These are phyloP conservation scores for Rehmannia glutinosa DNA, from an alignment of 257 asterid species.

Conservation along the genomic window DNA sequence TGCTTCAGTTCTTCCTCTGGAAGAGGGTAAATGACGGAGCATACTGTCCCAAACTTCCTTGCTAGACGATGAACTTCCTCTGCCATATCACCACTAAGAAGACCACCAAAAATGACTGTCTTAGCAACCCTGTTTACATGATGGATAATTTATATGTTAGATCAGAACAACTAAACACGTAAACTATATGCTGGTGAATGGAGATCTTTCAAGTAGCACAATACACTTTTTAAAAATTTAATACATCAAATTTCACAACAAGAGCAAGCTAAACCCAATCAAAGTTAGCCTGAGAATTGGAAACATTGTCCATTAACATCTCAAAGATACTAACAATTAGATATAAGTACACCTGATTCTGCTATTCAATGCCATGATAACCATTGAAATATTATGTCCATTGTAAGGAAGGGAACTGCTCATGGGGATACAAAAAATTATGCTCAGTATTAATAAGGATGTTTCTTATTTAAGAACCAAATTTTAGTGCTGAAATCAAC, in stretches of 20 bases:
- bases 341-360: background rate
- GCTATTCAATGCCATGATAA: background rate
- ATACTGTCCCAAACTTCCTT: constrained; percentile 55
- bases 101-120: constrained; percentile 88
- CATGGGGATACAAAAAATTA: no score
- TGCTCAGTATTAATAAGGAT: no score
- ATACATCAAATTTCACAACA: background rate
- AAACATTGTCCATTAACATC: background rate
- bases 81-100: constrained; percentile 62
- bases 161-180: background rate
- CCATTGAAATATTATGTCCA: background rate
- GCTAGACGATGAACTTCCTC: constrained; percentile 77
- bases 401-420: background rate
- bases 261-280: background rate
- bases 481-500: background rate
- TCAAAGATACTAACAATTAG: background rate
- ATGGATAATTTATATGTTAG: constrained; percentile 2
- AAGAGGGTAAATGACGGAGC: constrained; percentile 76
- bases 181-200: background rate
- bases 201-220: background rate
- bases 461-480: no score
- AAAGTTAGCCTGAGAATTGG: background rate
- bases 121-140: constrained; percentile 76
- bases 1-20: constrained; percentile 62
- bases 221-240: background rate